A percentile compares a stretch with the other conserved stretches of the same genome.
Conservation (phyloP, 2,329 filamentous ascomycete species). For the Thermothelomyces thermophilus region DNA sequence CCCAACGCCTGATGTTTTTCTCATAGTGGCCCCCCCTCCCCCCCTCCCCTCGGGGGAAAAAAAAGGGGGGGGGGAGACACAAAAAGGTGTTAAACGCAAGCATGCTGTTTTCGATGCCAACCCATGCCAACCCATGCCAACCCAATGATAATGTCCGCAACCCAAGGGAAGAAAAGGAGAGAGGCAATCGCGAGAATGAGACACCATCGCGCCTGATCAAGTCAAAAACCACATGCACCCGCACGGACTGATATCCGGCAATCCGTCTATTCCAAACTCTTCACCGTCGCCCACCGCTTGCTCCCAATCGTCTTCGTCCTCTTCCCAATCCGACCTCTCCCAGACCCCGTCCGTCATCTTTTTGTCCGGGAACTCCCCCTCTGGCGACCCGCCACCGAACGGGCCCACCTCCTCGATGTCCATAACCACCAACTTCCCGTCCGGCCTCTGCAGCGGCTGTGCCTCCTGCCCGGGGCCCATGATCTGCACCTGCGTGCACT, state of each 20-base stretch:
- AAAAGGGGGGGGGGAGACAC: too few relatives aligned
- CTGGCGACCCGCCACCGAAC: neutral
- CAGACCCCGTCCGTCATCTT: neutral
- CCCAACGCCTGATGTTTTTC: neutral
- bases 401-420: conserved; percentile 38
- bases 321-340: conserved; percentile 1
- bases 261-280: conserved; percentile 12
- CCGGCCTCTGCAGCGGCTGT: conserved; percentile 30
- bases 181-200: neutral
- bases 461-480: conserved; percentile 33
- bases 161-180: neutral
- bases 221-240: conserved; percentile 49
- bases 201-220: conserved; percentile 22
- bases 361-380: neutral
- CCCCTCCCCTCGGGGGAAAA: too few relatives aligned
- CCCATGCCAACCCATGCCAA: too few relatives aligned
- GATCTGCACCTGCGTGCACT: conserved; percentile 45
- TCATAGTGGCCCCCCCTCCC: too few relatives aligned
- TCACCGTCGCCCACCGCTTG: conserved; percentile 2
- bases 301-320: neutral
- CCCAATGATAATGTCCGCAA: neutral
- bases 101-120: too few relatives aligned
- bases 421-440: conserved; percentile 38
- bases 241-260: conserved; percentile 41
- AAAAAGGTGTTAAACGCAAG: too few relatives aligned